Evolutionary conservation across 2,329 filamentous ascomycete genomes (phyloP).

Genomic region (Davidsoniella neocaledoniae): DNA sequence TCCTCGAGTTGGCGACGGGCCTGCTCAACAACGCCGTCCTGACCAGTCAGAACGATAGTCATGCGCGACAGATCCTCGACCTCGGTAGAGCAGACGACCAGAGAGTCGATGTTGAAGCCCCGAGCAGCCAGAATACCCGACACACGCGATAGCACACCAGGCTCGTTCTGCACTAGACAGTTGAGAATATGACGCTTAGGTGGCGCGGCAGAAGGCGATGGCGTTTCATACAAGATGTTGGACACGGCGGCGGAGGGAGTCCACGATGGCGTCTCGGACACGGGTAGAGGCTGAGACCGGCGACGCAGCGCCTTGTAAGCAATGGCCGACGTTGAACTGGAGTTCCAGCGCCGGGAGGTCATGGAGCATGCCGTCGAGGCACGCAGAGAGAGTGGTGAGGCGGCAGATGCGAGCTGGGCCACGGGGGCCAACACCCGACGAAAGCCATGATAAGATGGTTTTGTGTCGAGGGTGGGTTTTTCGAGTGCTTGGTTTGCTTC

Average conservation of each 20-base stretch:
- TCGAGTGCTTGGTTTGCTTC: too few relatives aligned
- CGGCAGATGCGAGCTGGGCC: conserved; percentile 18
- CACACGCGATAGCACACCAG: conserved; percentile 87
- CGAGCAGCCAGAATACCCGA: conserved; percentile 90
- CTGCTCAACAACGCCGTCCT: conserved; percentile 95
- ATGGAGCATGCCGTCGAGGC: conserved; percentile 10
- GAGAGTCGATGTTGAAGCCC: conserved; percentile 97
- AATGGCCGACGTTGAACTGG: conserved; percentile 75
- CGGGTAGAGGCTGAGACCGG: conserved; percentile 70
- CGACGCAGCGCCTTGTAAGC: conserved; percentile 95
- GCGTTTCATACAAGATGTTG: conserved; percentile 97
- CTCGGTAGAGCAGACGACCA: conserved; percentile 96
- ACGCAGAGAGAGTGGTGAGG: conserved; percentile 17
- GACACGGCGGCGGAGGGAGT: conserved; percentile 91
- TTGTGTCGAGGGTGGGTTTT: not conserved
- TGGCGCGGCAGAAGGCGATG: conserved; percentile 62
- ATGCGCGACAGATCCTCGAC: conserved; percentile 93
- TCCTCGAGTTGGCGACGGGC: conserved; percentile 90
- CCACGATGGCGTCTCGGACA: conserved; percentile 58
- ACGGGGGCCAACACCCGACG: conserved; percentile 27
- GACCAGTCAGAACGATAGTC: conserved; percentile 93
- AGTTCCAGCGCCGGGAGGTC: conserved; percentile 19
- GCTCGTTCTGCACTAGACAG: conserved; percentile 97
- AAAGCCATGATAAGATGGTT: conserved; percentile 24
- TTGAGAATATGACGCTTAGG: conserved; percentile 94